These are phyloP conservation scores for Aspergillus flavus DNA, from an alignment of 2,329 filamentous ascomycete genomes.

Conservation along the genomic window DNA sequence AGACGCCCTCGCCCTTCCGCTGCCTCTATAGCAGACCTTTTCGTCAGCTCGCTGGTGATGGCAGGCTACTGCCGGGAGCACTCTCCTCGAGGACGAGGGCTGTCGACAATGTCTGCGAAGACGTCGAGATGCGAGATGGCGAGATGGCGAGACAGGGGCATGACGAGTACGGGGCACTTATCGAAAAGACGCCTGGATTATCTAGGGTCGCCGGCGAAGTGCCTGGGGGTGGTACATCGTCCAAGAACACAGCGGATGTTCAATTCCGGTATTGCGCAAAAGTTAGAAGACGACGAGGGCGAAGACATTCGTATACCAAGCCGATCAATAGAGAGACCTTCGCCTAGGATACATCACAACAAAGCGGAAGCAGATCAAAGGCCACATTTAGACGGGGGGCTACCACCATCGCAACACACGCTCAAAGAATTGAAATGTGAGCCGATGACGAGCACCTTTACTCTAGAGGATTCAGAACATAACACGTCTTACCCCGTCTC, in stretches of 20 bases:
- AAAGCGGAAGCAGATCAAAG: constrained; percentile 1
- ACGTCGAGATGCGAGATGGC: constrained; percentile 21
- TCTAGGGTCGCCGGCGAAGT: constrained; percentile 19
- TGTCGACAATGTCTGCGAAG: constrained; percentile 29
- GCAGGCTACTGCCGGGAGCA: constrained; percentile 56
- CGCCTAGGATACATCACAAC: constrained; percentile 5
- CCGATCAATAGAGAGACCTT: constrained; percentile 1
- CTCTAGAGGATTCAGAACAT: not conserved
- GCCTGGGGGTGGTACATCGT: constrained; percentile 17
- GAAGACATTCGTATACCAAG: constrained; percentile 17
- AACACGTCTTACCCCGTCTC: not conserved
- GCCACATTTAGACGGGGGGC: not conserved
- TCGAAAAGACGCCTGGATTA: constrained; percentile 22
- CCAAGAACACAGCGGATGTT: constrained; percentile 32
- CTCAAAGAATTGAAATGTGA: not conserved
- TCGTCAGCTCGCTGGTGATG: constrained; percentile 56
- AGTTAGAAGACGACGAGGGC: constrained; percentile 22
- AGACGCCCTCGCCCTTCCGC: constrained; percentile 33
- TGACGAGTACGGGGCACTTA: constrained; percentile 19
- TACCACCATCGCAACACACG: not conserved
- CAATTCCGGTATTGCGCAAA: constrained; percentile 27
- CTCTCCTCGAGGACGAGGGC: constrained; percentile 36
- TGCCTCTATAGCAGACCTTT: constrained; percentile 52
- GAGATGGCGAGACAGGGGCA: constrained; percentile 21
- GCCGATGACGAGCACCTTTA: not conserved